Evolutionary conservation across 2,329 filamentous ascomycete genomes (phyloP).

Genomic region (Penicillium rolfsii): DNA sequence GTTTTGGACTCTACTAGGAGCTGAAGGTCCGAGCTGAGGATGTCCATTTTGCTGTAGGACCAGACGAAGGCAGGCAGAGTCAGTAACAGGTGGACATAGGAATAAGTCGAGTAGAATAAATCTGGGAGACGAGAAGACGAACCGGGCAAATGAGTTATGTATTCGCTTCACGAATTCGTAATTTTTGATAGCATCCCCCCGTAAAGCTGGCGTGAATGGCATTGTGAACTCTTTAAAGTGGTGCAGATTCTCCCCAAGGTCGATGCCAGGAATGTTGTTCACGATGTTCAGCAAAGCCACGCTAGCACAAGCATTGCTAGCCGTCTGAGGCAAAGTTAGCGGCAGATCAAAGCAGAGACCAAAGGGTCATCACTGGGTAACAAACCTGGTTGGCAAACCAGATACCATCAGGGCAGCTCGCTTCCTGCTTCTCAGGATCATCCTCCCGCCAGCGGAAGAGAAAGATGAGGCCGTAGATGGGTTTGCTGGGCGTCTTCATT

Average conservation of each 20-base stretch:
- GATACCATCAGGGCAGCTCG: slow-evolving; percentile 64
- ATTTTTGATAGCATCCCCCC: slow-evolving; percentile 74
- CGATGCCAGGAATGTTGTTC: slow-evolving; percentile 73
- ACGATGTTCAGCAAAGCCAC: slow-evolving; percentile 90
- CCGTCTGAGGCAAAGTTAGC: slow-evolving; percentile 60
- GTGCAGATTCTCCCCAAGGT: slow-evolving; percentile 70
- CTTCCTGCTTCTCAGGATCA: slow-evolving; percentile 56
- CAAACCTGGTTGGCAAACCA: slow-evolving; percentile 94
- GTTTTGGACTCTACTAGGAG: slow-evolving; percentile 54
- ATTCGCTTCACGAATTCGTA: slow-evolving; percentile 76
- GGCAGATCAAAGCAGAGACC: background rate
- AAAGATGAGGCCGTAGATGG: slow-evolving; percentile 85
- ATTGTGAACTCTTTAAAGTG: slow-evolving; percentile 74
- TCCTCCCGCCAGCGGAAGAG: slow-evolving; percentile 73
- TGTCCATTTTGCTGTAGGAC: slow-evolving; percentile 67
- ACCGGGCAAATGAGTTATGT: slow-evolving; percentile 86
- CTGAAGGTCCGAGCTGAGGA: slow-evolving; percentile 70
- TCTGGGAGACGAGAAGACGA: slow-evolving; percentile 20
- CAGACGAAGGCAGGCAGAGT: slow-evolving; percentile 5
- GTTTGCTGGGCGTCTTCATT: slow-evolving; percentile 56
- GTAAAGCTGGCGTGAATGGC: slow-evolving; percentile 68
- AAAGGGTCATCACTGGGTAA: slow-evolving; percentile 12
- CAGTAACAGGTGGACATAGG: background rate
- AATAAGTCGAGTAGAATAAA: background rate
- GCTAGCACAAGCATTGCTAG: slow-evolving; percentile 85